Evolutionary conservation across 345 rosid genomes (phyloP).

Genomic region (Bretschneidera sinensis): DNA sequence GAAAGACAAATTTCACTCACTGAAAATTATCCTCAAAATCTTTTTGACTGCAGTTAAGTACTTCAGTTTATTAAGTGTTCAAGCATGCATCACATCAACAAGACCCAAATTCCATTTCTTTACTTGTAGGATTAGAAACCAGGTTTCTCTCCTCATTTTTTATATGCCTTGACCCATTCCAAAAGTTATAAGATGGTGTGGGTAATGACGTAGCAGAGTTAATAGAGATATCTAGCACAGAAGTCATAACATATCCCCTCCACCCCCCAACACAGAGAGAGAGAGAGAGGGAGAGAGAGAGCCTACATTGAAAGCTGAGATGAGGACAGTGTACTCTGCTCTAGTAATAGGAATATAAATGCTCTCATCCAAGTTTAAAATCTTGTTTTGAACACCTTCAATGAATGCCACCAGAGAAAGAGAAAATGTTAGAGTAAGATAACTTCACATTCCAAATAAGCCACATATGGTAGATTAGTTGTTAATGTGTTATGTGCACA

Average conservation of each 20-base stretch:
- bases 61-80: too few relatives aligned
- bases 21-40: too few relatives aligned
- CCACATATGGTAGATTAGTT: too few relatives aligned
- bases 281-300: conserved; percentile 18
- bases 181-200: not conserved
- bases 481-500: too few relatives aligned
- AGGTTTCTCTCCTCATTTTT: not conserved
- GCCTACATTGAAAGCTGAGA: conserved; percentile 68
- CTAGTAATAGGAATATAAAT: conserved; percentile 75
- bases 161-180: not conserved
- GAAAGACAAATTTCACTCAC: too few relatives aligned
- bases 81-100: too few relatives aligned
- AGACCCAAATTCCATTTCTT: too few relatives aligned
- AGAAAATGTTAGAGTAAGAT: conserved; percentile 8
- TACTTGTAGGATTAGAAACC: not conserved
- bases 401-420: conserved; percentile 11
- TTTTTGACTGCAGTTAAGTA: too few relatives aligned
- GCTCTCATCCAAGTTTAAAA: conserved; percentile 68
- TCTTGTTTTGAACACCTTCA: conserved; percentile 85
- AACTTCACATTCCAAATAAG: too few relatives aligned
- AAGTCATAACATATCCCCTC: too few relatives aligned
- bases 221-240: not conserved
- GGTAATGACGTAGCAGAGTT: too few relatives aligned
- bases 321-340: conserved; percentile 75
- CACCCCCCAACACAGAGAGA: too few relatives aligned